Evolutionary conservation across 768 basidiomycete species (phyloP).

Genomic region (Gloeostereum incarnatum): DNA sequence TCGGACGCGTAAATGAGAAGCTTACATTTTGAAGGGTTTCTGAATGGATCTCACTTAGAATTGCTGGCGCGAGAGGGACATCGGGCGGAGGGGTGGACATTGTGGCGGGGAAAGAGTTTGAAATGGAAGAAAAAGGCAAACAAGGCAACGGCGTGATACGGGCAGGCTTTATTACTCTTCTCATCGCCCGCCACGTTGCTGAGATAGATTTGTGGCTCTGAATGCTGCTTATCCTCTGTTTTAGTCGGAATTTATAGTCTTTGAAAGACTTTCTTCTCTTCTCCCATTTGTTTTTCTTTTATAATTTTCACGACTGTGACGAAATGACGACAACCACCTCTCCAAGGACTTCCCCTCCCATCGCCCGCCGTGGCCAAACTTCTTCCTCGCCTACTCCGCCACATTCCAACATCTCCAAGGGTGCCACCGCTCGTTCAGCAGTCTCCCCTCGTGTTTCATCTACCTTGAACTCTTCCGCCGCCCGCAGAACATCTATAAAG

Average conservation of each 20-base stretch:
- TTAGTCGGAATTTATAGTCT: no score
- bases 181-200: no score
- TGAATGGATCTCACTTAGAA: constrained; percentile 21
- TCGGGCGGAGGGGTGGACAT: no score
- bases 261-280: constrained; percentile 5
- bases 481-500: constrained; percentile 46
- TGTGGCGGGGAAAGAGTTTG: no score
- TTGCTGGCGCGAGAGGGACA: no score
- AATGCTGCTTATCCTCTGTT: no score
- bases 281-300: no score
- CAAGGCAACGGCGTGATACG: no score
- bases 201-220: no score
- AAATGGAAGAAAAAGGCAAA: no score
- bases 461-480: constrained; percentile 35
- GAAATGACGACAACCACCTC: constrained; percentile 37
- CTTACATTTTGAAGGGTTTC: constrained; percentile 26
- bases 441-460: constrained; percentile 47
- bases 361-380: constrained; percentile 34
- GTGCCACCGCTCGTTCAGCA: constrained; percentile 58
- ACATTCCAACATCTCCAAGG: constrained; percentile 35
- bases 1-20: constrained; percentile 2
- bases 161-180: no score
- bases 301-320: constrained; percentile 7
- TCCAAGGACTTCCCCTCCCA: constrained; percentile 32
- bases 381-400: constrained; percentile 33